Evolutionary conservation across 768 basidiomycete genomes (phyloP).

Genomic region (Podaxis pistillaris): DNA sequence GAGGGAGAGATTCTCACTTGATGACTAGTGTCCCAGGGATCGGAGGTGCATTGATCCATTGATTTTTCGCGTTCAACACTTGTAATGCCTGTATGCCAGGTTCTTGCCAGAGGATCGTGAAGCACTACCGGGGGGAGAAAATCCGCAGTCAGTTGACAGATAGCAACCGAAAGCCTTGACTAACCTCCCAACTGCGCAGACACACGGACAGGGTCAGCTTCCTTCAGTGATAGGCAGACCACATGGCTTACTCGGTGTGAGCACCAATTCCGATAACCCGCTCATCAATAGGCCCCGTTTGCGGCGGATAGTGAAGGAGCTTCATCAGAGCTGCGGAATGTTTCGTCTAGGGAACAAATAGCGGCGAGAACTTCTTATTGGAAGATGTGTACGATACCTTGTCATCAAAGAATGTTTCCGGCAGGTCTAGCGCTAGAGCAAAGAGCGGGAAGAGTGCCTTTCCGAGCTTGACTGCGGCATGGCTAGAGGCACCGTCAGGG

Average conservation of each 20-base stretch:
- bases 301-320: slow-evolving; percentile 75
- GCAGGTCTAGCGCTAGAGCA: slow-evolving; percentile 75
- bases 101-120: slow-evolving; percentile 86
- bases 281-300: slow-evolving; percentile 57
- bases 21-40: slow-evolving; percentile 83
- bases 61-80: slow-evolving; percentile 69
- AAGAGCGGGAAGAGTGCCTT: slow-evolving; percentile 79
- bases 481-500: slow-evolving; percentile 22
- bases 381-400: slow-evolving; percentile 49
- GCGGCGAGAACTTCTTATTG: not conserved
- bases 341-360: slow-evolving; percentile 48
- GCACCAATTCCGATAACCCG: slow-evolving; percentile 82
- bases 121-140: slow-evolving; percentile 48
- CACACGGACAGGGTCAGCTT: not conserved
- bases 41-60: slow-evolving; percentile 82
- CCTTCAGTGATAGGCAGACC: not conserved
- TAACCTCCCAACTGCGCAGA: slow-evolving; percentile 40
- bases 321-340: slow-evolving; percentile 85
- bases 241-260: slow-evolving; percentile 61
- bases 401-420: slow-evolving; percentile 76
- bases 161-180: slow-evolving; percentile 5
- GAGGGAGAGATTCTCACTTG: slow-evolving; percentile 50
- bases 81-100: slow-evolving; percentile 74
- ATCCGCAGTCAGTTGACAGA: not conserved
- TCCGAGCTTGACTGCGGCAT: slow-evolving; percentile 44